These are phyloP conservation scores for Penicillium lividum DNA, from an alignment of 495 filamentous ascomycete species.

Conservation along the genomic window DNA sequence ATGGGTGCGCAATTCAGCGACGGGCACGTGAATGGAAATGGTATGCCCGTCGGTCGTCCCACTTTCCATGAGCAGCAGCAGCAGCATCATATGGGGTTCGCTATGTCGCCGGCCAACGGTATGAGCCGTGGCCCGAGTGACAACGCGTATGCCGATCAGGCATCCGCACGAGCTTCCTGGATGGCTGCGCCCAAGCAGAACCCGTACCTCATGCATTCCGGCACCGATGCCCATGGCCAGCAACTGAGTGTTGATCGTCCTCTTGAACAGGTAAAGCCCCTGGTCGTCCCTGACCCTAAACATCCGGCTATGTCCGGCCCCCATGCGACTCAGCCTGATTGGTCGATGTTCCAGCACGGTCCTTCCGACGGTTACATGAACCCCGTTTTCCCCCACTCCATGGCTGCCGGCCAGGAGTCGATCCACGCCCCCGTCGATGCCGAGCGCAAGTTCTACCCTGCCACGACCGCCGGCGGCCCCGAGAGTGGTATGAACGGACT, in stretches of 20 bases:
- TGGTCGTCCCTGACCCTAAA: constrained; percentile 44
- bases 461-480: constrained; percentile 43
- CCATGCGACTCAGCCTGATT: constrained; percentile 54
- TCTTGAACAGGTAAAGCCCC: constrained; percentile 53
- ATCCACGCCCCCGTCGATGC: constrained; percentile 49
- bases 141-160: constrained; percentile 42
- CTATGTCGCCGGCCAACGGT: constrained; percentile 49
- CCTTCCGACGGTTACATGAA: constrained; percentile 61
- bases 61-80: constrained; percentile 48
- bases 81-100: constrained; percentile 40
- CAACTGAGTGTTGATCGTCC: constrained; percentile 51
- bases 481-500: constrained; percentile 49
- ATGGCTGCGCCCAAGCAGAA: constrained; percentile 50
- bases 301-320: constrained; percentile 47
- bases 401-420: constrained; percentile 47
- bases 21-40: constrained; percentile 48
- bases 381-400: constrained; percentile 58
- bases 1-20: constrained; percentile 48
- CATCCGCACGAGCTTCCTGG: constrained; percentile 46
- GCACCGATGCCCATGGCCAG: constrained; percentile 44
- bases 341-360: constrained; percentile 73
- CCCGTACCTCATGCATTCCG: constrained; percentile 49
- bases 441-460: constrained; percentile 49
- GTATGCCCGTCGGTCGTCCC: constrained; percentile 41
- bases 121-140: constrained; percentile 46